Conservation (phyloP, 1,139 yeast genomes). For the Geotrichum carabidarum region DNA sequence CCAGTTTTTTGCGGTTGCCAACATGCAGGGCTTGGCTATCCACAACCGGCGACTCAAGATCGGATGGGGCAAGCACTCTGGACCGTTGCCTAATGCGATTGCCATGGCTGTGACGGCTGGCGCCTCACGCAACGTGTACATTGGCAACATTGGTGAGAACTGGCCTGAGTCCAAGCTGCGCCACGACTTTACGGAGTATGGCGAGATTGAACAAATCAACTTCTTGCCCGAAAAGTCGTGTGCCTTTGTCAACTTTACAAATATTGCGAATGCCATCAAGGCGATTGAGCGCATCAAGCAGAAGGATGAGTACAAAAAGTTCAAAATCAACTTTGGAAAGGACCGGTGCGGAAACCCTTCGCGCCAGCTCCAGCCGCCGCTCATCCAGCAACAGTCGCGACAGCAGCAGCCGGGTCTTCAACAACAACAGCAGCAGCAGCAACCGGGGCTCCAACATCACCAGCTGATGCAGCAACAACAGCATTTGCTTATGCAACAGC, state of each 20-base stretch:
- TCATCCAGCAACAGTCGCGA: conserved; percentile 9
- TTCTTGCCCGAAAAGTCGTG: conserved; percentile 77
- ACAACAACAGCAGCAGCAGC: conserved; percentile 4
- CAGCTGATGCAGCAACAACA: conserved; percentile 2
- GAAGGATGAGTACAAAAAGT: conserved; percentile 44
- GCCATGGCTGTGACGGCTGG: conserved; percentile 88
- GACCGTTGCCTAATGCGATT: conserved; percentile 77
- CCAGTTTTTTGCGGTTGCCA: conserved; percentile 84
- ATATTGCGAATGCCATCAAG: conserved; percentile 77
- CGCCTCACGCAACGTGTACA: conserved; percentile 85
- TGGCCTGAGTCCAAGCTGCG: conserved; percentile 60
- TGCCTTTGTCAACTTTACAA: conserved; percentile 88
- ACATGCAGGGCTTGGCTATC: conserved; percentile 72
- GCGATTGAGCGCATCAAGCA: conserved; percentile 67
- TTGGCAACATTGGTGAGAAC: conserved; percentile 61
- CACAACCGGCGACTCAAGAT: conserved; percentile 78
- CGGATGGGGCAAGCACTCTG: conserved; percentile 96
- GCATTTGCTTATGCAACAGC: neutral
- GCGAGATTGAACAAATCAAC: conserved; percentile 92
- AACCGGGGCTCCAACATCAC: conserved; percentile 6
- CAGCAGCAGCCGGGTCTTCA: conserved; percentile 6
- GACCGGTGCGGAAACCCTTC: conserved; percentile 83
- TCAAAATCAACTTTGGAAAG: conserved; percentile 82
- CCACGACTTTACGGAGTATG: conserved; percentile 70
- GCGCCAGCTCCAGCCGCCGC: conserved; percentile 18